Conservation (phyloP, 169 alveolate genomes). For the Plasmodium gallinaceum region DNA sequence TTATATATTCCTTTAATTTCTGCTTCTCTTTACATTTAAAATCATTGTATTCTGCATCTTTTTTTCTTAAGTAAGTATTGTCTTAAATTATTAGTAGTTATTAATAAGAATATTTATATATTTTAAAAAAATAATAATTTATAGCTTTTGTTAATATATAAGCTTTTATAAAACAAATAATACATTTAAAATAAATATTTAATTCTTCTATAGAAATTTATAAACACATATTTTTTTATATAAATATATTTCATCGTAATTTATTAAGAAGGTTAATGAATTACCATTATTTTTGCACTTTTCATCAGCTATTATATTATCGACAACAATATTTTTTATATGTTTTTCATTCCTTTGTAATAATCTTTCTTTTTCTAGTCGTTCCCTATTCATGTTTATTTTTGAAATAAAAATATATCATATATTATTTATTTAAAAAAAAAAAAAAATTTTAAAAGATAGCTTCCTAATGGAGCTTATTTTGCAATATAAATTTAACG, state of each 20-base stretch:
- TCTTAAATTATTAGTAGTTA: neutral
- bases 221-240: neutral
- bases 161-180: no score
- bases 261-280: neutral
- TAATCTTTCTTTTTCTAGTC: constrained; percentile 57
- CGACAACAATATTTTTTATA: constrained; percentile 17
- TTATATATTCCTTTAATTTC: constrained; percentile 26
- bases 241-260: neutral
- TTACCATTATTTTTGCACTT: constrained; percentile 38
- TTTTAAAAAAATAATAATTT: no score
- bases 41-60: constrained; percentile 43
- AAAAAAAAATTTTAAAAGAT: no score
- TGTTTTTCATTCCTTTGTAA: constrained; percentile 71
- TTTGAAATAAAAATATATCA: neutral
- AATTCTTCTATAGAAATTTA: neutral
- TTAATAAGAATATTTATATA: no score
- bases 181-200: no score
- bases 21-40: constrained; percentile 21
- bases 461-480: no score
- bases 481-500: no score
- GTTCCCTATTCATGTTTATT: constrained; percentile 35
- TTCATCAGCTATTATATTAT: constrained; percentile 37
- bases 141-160: no score
- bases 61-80: constrained; percentile 30
- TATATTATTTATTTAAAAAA: neutral